Evolutionary conservation across 345 rosid species (phyloP), one percentile per base, ranked within the genome.

Genomic region (Camelina sativa): DNA sequence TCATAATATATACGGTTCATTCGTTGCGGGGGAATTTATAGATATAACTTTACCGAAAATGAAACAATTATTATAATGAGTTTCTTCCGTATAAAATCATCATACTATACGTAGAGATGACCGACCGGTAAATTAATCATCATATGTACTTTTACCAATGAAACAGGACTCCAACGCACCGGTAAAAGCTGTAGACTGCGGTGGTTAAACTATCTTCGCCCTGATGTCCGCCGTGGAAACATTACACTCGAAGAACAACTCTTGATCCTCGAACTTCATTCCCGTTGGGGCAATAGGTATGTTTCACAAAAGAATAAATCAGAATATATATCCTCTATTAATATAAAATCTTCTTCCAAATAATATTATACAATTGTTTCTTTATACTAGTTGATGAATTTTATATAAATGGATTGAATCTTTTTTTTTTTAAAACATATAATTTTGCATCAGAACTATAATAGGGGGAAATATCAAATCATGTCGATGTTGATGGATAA

Each of bases 181-280:
- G 99, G 99, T 10, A 95, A 95, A 84, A 95, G 99, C 67, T 95
- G 99, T 78, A 84, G 99, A 71, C 65, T 95, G 20, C 77, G 99
- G 76, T 95, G 99, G 99, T 79, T 95, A 40, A 95, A 95, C 66
- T 95, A 95, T 80, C 86, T 95, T 66, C 87, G 92, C 15, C 99
- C 99, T 0, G 97, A 92, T 50, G 96, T 92, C 68, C 93, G 97
- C 52, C 95, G 97, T 8, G 99, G 97, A 55, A 90, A 92, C 74
- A 89, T 95, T n/a, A 86, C 92, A 8, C 97, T 87, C 0, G 87
- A 95, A 74, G 99, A 95, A 76, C 99, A 92, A 44, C 89, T 94
- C 20, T 67, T 91, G 85, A 94, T 94, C 68, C 96, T 94, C 11
- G 93, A 91, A 38, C 98, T 94, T 69, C 99, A 95, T 81, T 87